These are phyloP conservation scores for Podila verticillata DNA, from an alignment of 192 early-diverging fungal species.

Conservation along the genomic window DNA sequence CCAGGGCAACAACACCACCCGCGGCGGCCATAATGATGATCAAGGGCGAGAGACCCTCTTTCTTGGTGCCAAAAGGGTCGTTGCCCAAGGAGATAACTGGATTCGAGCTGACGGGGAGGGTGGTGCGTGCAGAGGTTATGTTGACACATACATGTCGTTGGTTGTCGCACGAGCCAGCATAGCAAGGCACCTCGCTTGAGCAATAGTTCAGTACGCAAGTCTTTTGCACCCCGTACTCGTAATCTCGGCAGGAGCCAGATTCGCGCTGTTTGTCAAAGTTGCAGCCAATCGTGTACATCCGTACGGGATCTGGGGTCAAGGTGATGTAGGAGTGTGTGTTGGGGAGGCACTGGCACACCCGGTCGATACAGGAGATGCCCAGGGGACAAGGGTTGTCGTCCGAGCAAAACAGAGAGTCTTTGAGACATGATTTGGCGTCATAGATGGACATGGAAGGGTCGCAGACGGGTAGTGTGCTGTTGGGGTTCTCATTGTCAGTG, in stretches of 20 bases:
- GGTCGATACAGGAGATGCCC: conserved; percentile 37
- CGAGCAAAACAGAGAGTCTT: conserved; percentile 45
- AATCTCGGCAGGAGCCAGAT: conserved; percentile 16
- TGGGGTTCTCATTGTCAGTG: conserved; percentile 24
- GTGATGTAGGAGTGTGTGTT: conserved; percentile 31
- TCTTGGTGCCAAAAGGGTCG: conserved; percentile 35
- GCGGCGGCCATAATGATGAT: conserved; percentile 32
- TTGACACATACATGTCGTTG: conserved; percentile 25
- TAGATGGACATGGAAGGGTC: conserved; percentile 50
- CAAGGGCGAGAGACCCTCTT: conserved; percentile 28
- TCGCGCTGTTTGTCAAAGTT: conserved; percentile 35
- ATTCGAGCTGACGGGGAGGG: conserved; percentile 9
- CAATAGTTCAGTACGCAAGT: conserved; percentile 48
- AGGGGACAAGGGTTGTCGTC: conserved; percentile 49
- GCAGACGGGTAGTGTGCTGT: conserved; percentile 19
- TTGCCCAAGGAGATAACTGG: conserved; percentile 25
- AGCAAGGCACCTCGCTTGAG: conserved; percentile 39
- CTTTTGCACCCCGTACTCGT: conserved; percentile 30
- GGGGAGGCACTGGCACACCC: conserved; percentile 45
- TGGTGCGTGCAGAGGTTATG: conserved; percentile 8
- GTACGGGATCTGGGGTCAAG: conserved; percentile 29
- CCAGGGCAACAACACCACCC: conserved; percentile 21
- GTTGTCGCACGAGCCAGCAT: conserved; percentile 30
- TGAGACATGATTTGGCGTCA: conserved; percentile 27
- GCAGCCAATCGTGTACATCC: conserved; percentile 48